Conservation (phyloP, 345 rosid species). For the Dipteronia sinensis region DNA sequence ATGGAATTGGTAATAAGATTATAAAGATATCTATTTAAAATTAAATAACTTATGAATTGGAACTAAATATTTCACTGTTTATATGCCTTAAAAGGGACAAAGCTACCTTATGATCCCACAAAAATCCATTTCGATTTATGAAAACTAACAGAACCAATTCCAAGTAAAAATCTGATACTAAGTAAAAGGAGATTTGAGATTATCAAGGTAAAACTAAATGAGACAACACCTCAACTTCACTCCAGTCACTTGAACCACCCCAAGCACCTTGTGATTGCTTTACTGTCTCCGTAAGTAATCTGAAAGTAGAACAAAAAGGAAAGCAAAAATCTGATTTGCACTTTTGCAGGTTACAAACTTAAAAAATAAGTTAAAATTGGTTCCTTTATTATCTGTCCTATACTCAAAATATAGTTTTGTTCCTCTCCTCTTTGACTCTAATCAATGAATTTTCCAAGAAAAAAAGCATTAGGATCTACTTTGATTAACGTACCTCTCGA, state of each 20-base stretch:
- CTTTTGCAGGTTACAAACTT: neutral
- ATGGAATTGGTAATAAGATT: neutral
- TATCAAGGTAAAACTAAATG: neutral
- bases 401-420: no score
- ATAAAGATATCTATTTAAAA: neutral
- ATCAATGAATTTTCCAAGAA: neutral
- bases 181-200: neutral
- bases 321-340: neutral
- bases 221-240: conserved; percentile 67
- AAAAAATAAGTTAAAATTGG: no score
- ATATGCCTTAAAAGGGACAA: neutral
- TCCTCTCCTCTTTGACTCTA: no score
- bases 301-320: conserved; percentile 30
- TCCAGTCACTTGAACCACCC: conserved; percentile 71
- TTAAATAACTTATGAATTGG: neutral
- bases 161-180: neutral
- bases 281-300: conserved; percentile 83
- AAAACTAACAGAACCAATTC: neutral
- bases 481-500: conserved; percentile 62
- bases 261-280: conserved; percentile 72
- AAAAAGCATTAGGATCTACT: neutral
- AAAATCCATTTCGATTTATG: no score
- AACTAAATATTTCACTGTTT: neutral
- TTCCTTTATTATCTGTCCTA: no score
- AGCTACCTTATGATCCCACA: neutral